Evolutionary conservation across 805 yeast genomes (phyloP), one percentile per base, ranked within the genome.

Genomic region (Zygosaccharomyces bisporus): DNA sequence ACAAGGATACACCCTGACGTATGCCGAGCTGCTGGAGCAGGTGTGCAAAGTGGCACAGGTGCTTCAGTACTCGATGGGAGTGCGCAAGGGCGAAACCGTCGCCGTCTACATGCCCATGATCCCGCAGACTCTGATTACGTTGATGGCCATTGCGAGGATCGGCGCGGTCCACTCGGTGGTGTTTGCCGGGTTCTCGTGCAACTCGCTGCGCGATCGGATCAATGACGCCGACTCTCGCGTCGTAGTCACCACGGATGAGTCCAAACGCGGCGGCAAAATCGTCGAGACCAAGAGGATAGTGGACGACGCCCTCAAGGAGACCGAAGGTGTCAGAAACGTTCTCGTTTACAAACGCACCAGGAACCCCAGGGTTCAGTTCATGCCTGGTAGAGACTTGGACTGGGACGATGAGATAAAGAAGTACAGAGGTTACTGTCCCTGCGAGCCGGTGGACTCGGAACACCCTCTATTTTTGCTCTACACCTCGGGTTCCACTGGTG

Each of bases 101-200:
- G 93, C 93, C 18, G 85, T 86, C 42, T 86, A 86, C 64, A 72
- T 86, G 71, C 95, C 95, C 57, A 86, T 85, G 93, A 82, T 81
- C 51, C 84, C 90, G 36, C 86, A 84, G 62, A 90, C 93, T 31
- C 68, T 86, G 41, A 71, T 83, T 45, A 79, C 93, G 20, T 67
- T 86, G 71, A 68, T 86, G 66, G 95, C 95, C 19, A 83, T 85
- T 58, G 76, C 79, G 33, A 75, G 95, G 67, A 71, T 86, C 51
- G 95, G 95, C 57, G 95, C 95, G 10, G 71, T 85, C 48, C 95
- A 86, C 65, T 83, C 91, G 2, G 93, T 85, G 29, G 83, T 86
- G 24, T 86, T 86, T 70, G 95, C 95, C 21, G 95, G 95, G 4
- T 86, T 86, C 66, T 78, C 85, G 6, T 75, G 87, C 31, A 82